Evolutionary conservation across 495 filamentous ascomycete species (phyloP).

Genomic region (Aspergillus sclerotiicarbonarius): DNA sequence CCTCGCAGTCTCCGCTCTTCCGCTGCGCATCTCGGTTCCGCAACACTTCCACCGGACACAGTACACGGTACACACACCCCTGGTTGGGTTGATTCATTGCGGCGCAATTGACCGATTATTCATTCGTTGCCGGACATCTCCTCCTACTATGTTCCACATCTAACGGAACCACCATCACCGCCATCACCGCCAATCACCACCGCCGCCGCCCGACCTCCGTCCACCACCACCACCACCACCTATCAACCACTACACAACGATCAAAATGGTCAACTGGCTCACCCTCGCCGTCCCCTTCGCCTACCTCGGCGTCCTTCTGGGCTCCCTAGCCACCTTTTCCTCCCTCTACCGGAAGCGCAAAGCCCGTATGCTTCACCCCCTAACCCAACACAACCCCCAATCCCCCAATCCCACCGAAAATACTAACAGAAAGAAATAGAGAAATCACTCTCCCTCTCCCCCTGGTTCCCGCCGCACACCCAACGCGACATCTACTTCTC

Average conservation of each 20-base stretch:
- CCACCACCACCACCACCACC: background rate
- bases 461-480: constrained; percentile 89
- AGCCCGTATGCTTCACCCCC: constrained; percentile 61
- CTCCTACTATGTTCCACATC: too few relatives aligned
- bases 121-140: too few relatives aligned
- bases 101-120: too few relatives aligned
- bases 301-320: constrained; percentile 82
- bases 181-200: constrained; percentile 2
- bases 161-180: background rate
- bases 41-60: too few relatives aligned
- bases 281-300: constrained; percentile 77
- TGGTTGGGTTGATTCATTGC: too few relatives aligned
- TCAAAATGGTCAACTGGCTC: constrained; percentile 69
- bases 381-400: background rate
- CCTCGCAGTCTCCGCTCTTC: background rate
- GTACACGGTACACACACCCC: too few relatives aligned
- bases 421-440: constrained; percentile 28
- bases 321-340: constrained; percentile 87
- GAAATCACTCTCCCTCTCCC: constrained; percentile 75
- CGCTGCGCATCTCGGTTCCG: too few relatives aligned
- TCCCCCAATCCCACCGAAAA: background rate
- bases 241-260: background rate
- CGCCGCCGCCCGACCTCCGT: background rate
- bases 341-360: constrained; percentile 91
- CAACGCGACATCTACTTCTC: constrained; percentile 93